These are phyloP conservation scores for Fragilaria crotonensis DNA, from an alignment of 108 stramenopile genomes.

Conservation along the genomic window DNA sequence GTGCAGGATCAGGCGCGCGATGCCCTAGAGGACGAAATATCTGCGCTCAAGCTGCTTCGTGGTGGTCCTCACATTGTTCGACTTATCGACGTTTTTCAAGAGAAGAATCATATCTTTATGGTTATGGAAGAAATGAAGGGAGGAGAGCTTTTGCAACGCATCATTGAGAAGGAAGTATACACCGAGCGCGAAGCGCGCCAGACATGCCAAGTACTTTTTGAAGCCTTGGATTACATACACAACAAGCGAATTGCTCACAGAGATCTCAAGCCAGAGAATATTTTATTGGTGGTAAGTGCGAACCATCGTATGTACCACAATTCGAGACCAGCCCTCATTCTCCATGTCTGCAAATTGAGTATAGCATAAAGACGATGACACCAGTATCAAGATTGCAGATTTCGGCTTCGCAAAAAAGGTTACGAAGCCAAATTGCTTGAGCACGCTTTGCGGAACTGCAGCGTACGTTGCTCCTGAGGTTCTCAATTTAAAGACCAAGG, in stretches of 20 bases:
- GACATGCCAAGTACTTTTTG: slow-evolving; percentile 71
- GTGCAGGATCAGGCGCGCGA: slow-evolving; percentile 21
- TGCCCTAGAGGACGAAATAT: slow-evolving; percentile 54
- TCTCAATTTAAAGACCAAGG: slow-evolving; percentile 27
- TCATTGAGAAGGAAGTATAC: slow-evolving; percentile 88
- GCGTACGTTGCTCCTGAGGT: slow-evolving; percentile 69
- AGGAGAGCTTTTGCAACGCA: slow-evolving; percentile 90
- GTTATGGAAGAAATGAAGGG: slow-evolving; percentile 74
- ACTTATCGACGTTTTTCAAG: slow-evolving; percentile 68
- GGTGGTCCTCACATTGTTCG: slow-evolving; percentile 83
- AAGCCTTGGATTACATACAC: slow-evolving; percentile 85
- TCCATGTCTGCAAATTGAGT: no score
- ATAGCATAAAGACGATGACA: slow-evolving; percentile 57
- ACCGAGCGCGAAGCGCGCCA: slow-evolving; percentile 93
- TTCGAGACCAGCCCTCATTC: no score
- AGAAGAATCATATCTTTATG: slow-evolving; percentile 45
- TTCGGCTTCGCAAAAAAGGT: slow-evolving; percentile 95
- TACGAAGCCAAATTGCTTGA: slow-evolving; percentile 49
- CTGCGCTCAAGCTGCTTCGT: slow-evolving; percentile 45
- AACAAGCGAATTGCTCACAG: slow-evolving; percentile 75
- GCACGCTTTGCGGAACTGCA: slow-evolving; percentile 68
- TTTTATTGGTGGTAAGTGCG: slow-evolving; percentile 62
- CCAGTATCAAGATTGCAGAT: slow-evolving; percentile 89
- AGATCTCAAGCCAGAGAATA: slow-evolving; percentile 90
- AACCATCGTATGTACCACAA: no score